A percentile compares a stretch with the other conserved stretches of the same genome.
Conservation (phyloP, 352 stramenopile species). For the Plasmopara viticola region DNA sequence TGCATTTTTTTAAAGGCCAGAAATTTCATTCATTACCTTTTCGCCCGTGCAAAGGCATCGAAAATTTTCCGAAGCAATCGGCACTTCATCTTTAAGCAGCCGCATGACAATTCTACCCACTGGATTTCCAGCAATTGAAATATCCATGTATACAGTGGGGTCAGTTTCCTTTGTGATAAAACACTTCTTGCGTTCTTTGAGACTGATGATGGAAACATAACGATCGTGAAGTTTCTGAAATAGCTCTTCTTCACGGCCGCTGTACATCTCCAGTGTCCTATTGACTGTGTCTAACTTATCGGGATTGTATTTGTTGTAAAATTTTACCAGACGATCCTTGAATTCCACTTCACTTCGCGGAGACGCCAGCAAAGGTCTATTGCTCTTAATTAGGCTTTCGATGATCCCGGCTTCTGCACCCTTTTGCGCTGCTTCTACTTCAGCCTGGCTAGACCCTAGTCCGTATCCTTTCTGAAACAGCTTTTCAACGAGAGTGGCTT, state of each 20-base stretch:
- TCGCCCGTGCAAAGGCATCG: slow-evolving; percentile 69
- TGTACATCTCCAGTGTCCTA: slow-evolving; percentile 48
- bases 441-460: slow-evolving; percentile 18
- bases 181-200: slow-evolving; percentile 43
- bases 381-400: not conserved
- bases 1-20: no score
- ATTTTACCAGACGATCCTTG: slow-evolving; percentile 39
- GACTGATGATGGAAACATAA: slow-evolving; percentile 34
- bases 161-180: slow-evolving; percentile 52
- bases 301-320: slow-evolving; percentile 71
- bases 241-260: slow-evolving; percentile 55
- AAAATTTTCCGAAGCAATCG: slow-evolving; percentile 96
- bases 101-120: slow-evolving; percentile 92
- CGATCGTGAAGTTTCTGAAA: slow-evolving; percentile 63
- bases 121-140: slow-evolving; percentile 76
- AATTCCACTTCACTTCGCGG: slow-evolving; percentile 8
- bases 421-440: slow-evolving; percentile 1
- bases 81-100: slow-evolving; percentile 89
- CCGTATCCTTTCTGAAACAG: slow-evolving; percentile 52
- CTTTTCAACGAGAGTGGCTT: slow-evolving; percentile 34
- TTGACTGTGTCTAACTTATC: slow-evolving; percentile 45
- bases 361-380: not conserved
- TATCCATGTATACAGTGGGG: slow-evolving; percentile 94
- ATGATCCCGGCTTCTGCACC: slow-evolving; percentile 2
- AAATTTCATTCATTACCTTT: slow-evolving; percentile 36